A percentile compares a stretch with the other conserved stretches of the same genome.
These are phyloP conservation scores for Candida multigemmis DNA, from an alignment of 805 yeast species.

Conservation along the genomic window DNA sequence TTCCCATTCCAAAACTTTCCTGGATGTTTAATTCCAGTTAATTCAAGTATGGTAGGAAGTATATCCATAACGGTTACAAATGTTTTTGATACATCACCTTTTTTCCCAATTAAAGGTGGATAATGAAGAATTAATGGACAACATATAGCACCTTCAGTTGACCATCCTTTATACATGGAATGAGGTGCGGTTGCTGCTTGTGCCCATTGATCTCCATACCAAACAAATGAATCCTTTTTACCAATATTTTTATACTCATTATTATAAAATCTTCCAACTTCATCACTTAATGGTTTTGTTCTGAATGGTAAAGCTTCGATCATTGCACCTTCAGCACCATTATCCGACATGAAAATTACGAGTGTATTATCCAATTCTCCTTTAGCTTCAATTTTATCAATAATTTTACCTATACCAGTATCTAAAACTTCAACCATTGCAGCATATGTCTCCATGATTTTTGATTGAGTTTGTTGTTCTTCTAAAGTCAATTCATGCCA, in stretches of 20 bases:
- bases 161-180: conserved; percentile 47
- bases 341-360: conserved; percentile 53
- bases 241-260: conserved; percentile 42
- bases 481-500: conserved; percentile 35
- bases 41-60: conserved; percentile 44
- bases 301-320: conserved; percentile 43
- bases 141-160: conserved; percentile 52
- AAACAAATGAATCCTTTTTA: conserved; percentile 35
- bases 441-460: conserved; percentile 51
- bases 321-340: conserved; percentile 57
- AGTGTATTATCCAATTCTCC: conserved; percentile 47
- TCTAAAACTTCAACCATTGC: conserved; percentile 56
- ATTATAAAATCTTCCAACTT: too few relatives aligned
- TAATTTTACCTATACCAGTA: conserved; percentile 39
- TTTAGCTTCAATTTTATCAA: conserved; percentile 28
- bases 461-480: conserved; percentile 28
- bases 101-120: conserved; percentile 22
- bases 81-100: conserved; percentile 24
- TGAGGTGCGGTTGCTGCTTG: conserved; percentile 55
- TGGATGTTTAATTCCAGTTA: conserved; percentile 37
- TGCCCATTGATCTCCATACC: conserved; percentile 53
- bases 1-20: conserved; percentile 32
- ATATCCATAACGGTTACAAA: conserved; percentile 55
- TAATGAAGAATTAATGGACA: conserved; percentile 44
- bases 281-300: too few relatives aligned